Conservation (phyloP, 2,329 filamentous ascomycete species). For the Colletotrichum endophyticum region DNA sequence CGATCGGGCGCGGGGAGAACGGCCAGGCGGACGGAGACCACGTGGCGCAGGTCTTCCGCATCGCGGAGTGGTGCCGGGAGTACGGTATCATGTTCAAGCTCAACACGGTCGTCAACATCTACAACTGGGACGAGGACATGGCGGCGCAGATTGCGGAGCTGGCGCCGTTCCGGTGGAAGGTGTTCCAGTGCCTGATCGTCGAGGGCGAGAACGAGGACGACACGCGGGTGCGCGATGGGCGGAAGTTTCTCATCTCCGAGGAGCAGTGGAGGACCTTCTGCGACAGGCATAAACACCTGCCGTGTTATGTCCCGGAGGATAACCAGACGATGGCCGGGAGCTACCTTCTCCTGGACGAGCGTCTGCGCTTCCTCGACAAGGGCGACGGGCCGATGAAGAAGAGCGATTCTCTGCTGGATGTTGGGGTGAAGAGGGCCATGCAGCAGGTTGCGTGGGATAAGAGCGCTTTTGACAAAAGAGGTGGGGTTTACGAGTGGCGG, state of each 20-base stretch:
- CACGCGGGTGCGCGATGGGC: conserved; percentile 42
- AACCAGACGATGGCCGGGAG: conserved; percentile 55
- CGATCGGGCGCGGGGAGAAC: conserved; percentile 50
- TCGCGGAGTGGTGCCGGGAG: conserved; percentile 49
- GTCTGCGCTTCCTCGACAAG: conserved; percentile 54
- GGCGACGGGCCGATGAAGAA: conserved; percentile 34
- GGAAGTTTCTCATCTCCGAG: conserved; percentile 49
- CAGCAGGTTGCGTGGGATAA: conserved; percentile 50
- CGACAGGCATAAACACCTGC: conserved; percentile 41
- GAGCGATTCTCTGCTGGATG: conserved; percentile 43
- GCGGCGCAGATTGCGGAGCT: conserved; percentile 39
- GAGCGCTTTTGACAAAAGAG: conserved; percentile 45
- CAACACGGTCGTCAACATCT: conserved; percentile 57
- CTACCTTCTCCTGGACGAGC: conserved; percentile 59
- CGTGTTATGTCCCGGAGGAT: conserved; percentile 50
- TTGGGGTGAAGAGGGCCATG: conserved; percentile 51
- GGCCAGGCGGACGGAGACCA: conserved; percentile 41
- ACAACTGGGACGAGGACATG: conserved; percentile 58
- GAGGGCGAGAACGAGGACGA: conserved; percentile 55
- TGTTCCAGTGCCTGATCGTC: conserved; percentile 59
- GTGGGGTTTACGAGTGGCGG: conserved; percentile 55
- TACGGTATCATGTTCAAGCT: conserved; percentile 60
- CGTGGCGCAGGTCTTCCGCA: conserved; percentile 44
- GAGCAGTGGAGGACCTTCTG: conserved; percentile 53
- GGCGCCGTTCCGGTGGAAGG: conserved; percentile 58